Base-by-base conservation (phyloP, 75 land plant species). In the Selaginella tamariscina region DNA sequence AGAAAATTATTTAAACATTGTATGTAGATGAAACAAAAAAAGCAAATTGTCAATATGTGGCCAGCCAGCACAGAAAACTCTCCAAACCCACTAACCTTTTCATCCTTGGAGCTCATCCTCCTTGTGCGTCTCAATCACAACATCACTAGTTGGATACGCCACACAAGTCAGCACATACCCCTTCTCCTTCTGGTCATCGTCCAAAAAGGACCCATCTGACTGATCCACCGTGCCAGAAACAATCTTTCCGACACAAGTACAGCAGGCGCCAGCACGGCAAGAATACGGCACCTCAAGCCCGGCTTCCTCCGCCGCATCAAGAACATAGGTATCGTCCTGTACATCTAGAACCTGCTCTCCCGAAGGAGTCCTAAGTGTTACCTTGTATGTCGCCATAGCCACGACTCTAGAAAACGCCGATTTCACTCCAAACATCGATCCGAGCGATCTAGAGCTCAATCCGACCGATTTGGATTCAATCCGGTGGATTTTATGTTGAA, bases 211-310 rank as follows among this genome's bases (percentile, higher is more conserved):
- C 15, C 66, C 77, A 2, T 88, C 94, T 0, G 71, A 71, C 68
- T 86, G 86, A 65, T 91, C 89, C 1, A 88, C 79, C 0, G 0
- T 5, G 5, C 97, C 97, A 0, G 1, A 1, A 26, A 75, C 54
- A 0, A 91, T 33, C 60, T 79, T 84, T 1, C 93, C 97, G 0
- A 85, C 94, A 60, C 97, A 91, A 2, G 97, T 84, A 24, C 93
- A 91, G 82, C 97, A 91, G 11, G 97, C 79, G 0, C 94, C 97
- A 0, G 97, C 94, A 0, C 97, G 72, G 87, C 94, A 91, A 2
- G 97, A 91, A 79, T 88, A 91, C 1, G 97, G 97, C 57, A 91
- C 68, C 32, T 86, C 94, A 26, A 82, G 5, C 1, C 89, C 87
- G 0, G 22, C 32, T 54, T 91, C 87, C 68, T 86, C 89, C 0